These are phyloP conservation scores for Grosmannia clavigera DNA, from an alignment of 2,329 filamentous ascomycete species.

Conservation along the genomic window DNA sequence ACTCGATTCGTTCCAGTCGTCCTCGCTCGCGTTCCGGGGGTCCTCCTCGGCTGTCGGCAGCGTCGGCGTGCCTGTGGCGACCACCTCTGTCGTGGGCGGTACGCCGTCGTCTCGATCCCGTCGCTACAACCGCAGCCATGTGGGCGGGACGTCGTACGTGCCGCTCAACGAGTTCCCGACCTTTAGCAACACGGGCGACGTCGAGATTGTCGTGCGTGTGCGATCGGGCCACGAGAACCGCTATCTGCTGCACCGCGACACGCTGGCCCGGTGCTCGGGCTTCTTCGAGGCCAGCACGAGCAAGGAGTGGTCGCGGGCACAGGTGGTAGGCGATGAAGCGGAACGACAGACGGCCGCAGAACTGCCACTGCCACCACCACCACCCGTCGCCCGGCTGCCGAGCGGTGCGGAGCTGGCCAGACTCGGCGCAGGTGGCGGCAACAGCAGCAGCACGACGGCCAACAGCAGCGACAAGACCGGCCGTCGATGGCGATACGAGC, in stretches of 20 bases:
- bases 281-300: slow-evolving; percentile 85
- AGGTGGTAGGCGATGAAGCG: slow-evolving; percentile 5
- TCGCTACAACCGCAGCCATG: slow-evolving; percentile 67
- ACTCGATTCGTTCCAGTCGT: slow-evolving; percentile 18
- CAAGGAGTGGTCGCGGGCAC: slow-evolving; percentile 57
- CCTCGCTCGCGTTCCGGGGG: slow-evolving; percentile 21
- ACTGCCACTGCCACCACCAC: too few species aligned
- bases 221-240: slow-evolving; percentile 61
- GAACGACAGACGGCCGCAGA: background rate
- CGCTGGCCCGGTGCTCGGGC: slow-evolving; percentile 77
- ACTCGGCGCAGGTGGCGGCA: slow-evolving; percentile 10
- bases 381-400: background rate
- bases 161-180: slow-evolving; percentile 86
- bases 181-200: slow-evolving; percentile 82
- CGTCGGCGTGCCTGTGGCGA: slow-evolving; percentile 7
- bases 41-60: slow-evolving; percentile 10
- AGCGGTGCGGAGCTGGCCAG: slow-evolving; percentile 19
- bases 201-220: slow-evolving; percentile 67
- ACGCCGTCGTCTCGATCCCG: slow-evolving; percentile 10
- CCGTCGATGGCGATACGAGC: slow-evolving; percentile 69
- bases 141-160: slow-evolving; percentile 55
- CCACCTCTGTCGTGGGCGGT: slow-evolving; percentile 4
- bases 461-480: slow-evolving; percentile 16
- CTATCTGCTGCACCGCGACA: slow-evolving; percentile 80
- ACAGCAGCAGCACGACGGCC: slow-evolving; percentile 16